phyloP scores from a whole-genome alignment of 129 eudicot genomes.

The Flaveria sonorensis region DNA sequence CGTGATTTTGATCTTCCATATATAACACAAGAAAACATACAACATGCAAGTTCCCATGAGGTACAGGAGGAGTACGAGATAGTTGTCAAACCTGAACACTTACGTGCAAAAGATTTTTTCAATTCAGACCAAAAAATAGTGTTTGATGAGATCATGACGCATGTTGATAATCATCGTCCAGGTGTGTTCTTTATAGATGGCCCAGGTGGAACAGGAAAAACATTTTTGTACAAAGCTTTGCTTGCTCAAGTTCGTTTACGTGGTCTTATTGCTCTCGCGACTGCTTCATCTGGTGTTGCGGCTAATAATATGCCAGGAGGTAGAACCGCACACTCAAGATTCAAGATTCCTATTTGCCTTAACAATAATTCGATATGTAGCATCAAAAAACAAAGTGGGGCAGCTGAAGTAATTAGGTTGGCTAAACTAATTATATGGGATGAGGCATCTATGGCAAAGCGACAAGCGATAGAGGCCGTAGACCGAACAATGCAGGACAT shows the following conservation, averaged over 20 bases:
- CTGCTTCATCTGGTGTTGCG: neutral
- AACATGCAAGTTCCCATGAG: neutral
- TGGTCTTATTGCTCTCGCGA: neutral
- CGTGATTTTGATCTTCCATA: too few relatives aligned
- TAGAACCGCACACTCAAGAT: neutral
- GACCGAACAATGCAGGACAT: neutral
- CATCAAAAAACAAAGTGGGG: conserved; percentile 2
- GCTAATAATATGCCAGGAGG: neutral
- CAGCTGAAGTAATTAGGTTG: neutral
- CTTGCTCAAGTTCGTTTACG: neutral
- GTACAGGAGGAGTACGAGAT: neutral
- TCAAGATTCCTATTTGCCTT: conserved; percentile 1
- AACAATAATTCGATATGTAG: neutral
- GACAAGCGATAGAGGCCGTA: neutral
- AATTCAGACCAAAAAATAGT: neutral
- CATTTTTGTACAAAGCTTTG: too few relatives aligned
- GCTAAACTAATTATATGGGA: neutral
- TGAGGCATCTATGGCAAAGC: neutral
- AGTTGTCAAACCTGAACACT: too few relatives aligned
- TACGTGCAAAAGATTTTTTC: too few relatives aligned
- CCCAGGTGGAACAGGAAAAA: too few relatives aligned
- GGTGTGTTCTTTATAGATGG: too few relatives aligned
- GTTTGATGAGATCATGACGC: neutral
- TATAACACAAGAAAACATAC: too few relatives aligned
- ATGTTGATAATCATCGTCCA: neutral